Base-by-base conservation (phyloP, 106 monocot species). In the Apostasia ramifera region DNA sequence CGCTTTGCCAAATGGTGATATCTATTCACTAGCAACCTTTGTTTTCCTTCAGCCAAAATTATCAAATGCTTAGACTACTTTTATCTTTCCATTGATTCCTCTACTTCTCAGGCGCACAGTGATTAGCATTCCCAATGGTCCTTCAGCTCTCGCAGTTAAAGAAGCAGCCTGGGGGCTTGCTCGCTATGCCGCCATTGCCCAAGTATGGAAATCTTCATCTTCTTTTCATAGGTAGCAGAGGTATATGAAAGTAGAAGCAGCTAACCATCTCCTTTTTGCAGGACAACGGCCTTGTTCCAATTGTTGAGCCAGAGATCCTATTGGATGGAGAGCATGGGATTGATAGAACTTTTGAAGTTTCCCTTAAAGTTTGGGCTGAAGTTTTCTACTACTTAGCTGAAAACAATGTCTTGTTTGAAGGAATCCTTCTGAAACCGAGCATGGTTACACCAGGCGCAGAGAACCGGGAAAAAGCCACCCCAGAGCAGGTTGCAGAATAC, bases 121-220 rank as follows among this genome's bases (percentile, higher is more conserved):
- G 71, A 79, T 94, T 59, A 94, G 91, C 80, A 82, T 89, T 54
- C 79, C 76, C 14, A 76, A 79, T 8, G 84, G 84, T n/a, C 83
- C 87, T 42, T 66, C 83, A 49, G 87, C 61, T 49, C 88, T 88
- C 40, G 84, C 88, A 71, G 79, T 84, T 49, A 81, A 84, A 70
- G 88, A 94, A 75, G 91, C 88, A 73, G 91, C 94, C 14, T 94
- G 94, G 91, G 91, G 94, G 6, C 94, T 94, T 75, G 94, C 91
- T 40, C 87, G 91, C 44, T 94, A 94, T 81, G 87, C 91, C 66
- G 81, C 91, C 47, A 91, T 94, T 61, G 76, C 91, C 45, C 94
- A 91, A 91, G 94, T 95, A 81, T 47, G 11, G 14, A 5, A 3
- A 53, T 46, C 47, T 54, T 64, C 45, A 10, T 52, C 52, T 10